Percentiles rank a stretch among this genome's conserved stretches.
Conservation (phyloP, 495 filamentous ascomycete genomes). For the Hypoxylon lienhwacheense region DNA sequence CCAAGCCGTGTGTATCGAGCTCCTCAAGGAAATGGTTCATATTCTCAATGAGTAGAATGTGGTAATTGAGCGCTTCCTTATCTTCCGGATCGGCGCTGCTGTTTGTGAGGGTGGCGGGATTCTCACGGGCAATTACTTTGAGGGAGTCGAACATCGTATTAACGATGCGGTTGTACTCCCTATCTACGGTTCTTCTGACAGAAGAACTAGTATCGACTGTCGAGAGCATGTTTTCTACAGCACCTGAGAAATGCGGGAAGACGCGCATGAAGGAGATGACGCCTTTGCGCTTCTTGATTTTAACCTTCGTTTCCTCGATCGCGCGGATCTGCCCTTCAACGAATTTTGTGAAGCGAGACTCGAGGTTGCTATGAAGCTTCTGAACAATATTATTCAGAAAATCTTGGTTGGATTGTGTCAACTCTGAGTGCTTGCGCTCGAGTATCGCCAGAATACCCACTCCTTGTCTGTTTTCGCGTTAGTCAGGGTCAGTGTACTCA, state of each 20-base stretch:
- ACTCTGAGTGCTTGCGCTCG: constrained; percentile 71
- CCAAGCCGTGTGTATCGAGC: constrained; percentile 71
- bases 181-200: constrained; percentile 75
- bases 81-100: constrained; percentile 69
- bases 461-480: constrained; percentile 64
- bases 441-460: constrained; percentile 83
- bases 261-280: constrained; percentile 92
- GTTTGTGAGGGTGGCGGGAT: constrained; percentile 60
- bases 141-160: constrained; percentile 96
- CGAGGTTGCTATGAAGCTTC: constrained; percentile 74
- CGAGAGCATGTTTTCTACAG: constrained; percentile 79
- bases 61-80: constrained; percentile 93
- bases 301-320: constrained; percentile 98
- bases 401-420: constrained; percentile 88
- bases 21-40: constrained; percentile 98
- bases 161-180: constrained; percentile 85
- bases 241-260: constrained; percentile 80
- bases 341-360: constrained; percentile 79
- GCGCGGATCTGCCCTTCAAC: constrained; percentile 92
- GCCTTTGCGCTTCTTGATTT: constrained; percentile 96
- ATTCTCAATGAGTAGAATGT: constrained; percentile 95
- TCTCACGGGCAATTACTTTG: constrained; percentile 93
- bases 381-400: constrained; percentile 79
- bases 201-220: constrained; percentile 59
- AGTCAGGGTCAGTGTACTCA: constrained; percentile 6